A percentile compares a stretch with the other conserved stretches of the same genome.
Conservation (phyloP, 352 stramenopile genomes). For the Globisporangium rhizosaccharum region DNA sequence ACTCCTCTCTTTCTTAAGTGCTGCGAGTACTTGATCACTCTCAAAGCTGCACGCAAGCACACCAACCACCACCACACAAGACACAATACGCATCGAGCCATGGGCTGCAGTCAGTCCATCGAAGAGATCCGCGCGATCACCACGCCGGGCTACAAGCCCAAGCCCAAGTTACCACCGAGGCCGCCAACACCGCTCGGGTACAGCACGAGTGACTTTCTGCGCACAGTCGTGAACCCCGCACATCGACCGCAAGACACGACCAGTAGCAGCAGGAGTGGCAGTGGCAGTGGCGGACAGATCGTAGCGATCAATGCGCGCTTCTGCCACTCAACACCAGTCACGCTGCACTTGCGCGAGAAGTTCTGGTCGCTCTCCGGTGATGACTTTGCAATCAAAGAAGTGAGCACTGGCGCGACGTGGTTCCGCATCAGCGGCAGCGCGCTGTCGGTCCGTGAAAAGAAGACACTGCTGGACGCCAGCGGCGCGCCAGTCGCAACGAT, state of each 20-base stretch:
- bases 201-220: neutral
- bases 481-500: conserved; percentile 18
- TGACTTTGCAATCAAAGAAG: conserved; percentile 23
- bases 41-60: neutral
- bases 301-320: conserved; percentile 9
- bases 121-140: neutral
- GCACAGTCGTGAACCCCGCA: neutral
- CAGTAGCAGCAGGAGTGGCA: too few relatives aligned
- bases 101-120: conserved; percentile 4
- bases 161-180: neutral
- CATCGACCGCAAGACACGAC: conserved; percentile 4
- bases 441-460: conserved; percentile 17
- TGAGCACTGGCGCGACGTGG: conserved; percentile 6
- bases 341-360: conserved; percentile 24
- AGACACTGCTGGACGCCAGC: conserved; percentile 20
- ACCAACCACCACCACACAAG: neutral
- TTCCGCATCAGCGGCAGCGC: conserved; percentile 20
- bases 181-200: neutral
- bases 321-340: conserved; percentile 12
- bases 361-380: conserved; percentile 19
- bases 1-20: too few relatives aligned
- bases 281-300: neutral
- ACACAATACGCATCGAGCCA: neutral
- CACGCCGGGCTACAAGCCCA: conserved; percentile 1
- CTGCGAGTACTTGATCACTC: neutral